Percentiles rank a stretch among this genome's conserved stretches.
Conservation (phyloP, 306 rosid genomes). For the Cucumis hystrix region DNA sequence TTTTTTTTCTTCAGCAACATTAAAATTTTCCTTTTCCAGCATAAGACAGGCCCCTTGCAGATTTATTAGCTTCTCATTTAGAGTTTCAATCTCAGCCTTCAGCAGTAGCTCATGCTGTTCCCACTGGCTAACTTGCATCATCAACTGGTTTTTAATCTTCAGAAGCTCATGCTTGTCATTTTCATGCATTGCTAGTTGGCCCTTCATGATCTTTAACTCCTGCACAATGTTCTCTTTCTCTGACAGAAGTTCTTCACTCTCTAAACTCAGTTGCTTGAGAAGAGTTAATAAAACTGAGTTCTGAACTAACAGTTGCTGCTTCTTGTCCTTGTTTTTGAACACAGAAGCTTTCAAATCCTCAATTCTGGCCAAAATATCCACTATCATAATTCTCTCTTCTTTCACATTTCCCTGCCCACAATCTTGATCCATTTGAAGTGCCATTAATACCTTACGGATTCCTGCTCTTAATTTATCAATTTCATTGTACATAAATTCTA, state of each 20-base stretch:
- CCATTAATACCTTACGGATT: slow-evolving; percentile 44
- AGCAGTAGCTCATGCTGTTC: slow-evolving; percentile 39
- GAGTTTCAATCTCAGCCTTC: slow-evolving; percentile 33
- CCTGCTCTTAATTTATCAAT: slow-evolving; percentile 59
- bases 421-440: slow-evolving; percentile 44
- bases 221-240: slow-evolving; percentile 30
- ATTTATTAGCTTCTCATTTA: slow-evolving; percentile 32
- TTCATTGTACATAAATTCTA: slow-evolving; percentile 64
- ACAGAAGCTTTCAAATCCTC: slow-evolving; percentile 55
- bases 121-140: slow-evolving; percentile 33
- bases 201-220: slow-evolving; percentile 33
- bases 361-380: slow-evolving; percentile 39
- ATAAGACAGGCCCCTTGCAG: slow-evolving; percentile 28
- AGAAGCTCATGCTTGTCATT: slow-evolving; percentile 47
- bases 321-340: slow-evolving; percentile 48
- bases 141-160: slow-evolving; percentile 40
- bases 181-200: slow-evolving; percentile 32
- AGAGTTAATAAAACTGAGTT: slow-evolving; percentile 57
- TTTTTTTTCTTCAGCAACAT: slow-evolving; percentile 49
- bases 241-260: slow-evolving; percentile 34
- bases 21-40: slow-evolving; percentile 45
- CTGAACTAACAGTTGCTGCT: slow-evolving; percentile 57
- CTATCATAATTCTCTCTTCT: slow-evolving; percentile 39
- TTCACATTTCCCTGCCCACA: slow-evolving; percentile 23
- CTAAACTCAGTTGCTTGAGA: slow-evolving; percentile 43